Evolutionary conservation across 148 eudicot genomes (phyloP), one percentile per base, ranked within the genome.

Genomic region (Linanthus parryae): DNA sequence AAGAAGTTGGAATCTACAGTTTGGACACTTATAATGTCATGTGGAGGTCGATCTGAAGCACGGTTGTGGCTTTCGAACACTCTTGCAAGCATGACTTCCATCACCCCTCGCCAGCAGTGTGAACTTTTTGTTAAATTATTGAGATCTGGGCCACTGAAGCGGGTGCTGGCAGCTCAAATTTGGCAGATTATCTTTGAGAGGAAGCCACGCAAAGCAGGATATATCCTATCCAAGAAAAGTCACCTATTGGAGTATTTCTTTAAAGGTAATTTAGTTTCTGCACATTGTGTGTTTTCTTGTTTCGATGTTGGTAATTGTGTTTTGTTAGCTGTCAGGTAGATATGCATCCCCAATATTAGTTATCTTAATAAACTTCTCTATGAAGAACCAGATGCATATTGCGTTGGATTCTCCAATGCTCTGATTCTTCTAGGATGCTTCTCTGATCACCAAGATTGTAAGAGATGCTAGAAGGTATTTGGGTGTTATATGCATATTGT

Each of bases 41-140:
- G 70, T 27, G 88, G 78, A 61, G 85, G 99, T 39, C 85, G 95
- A 20, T 77, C 96, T 2, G 91, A 88, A 74, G 88, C 85, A 42
- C 80, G 88, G 40, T 67, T 92, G 34, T 92, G 99, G 99, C 91
- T 92, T 9, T 79, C 91, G 71, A 86, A 88, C 44, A 61, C 80
- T 43, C 58, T 88, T 48, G 73, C 99, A 6, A 65, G 80, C 57
- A 69, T 88, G 25, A 59, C 29, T 30, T 77, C 80, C 9, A 58
- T 92, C 16, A 43, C 68, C 28, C 68, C 73, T 0, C 54, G 45
- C 38, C 70, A 73, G 16, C 78, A 74, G 24, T 65, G 40, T 28
- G 88, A 70, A 43, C 33, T 92, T 15, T 92, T 92, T 61, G 48
- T 73, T 70, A 72, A 60, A 23, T 33, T 92, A 44, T 71, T 92